These are phyloP conservation scores for Pseudogymnoascus sp. DNA, from an alignment of 2,329 filamentous ascomycete genomes.

Conservation along the genomic window DNA sequence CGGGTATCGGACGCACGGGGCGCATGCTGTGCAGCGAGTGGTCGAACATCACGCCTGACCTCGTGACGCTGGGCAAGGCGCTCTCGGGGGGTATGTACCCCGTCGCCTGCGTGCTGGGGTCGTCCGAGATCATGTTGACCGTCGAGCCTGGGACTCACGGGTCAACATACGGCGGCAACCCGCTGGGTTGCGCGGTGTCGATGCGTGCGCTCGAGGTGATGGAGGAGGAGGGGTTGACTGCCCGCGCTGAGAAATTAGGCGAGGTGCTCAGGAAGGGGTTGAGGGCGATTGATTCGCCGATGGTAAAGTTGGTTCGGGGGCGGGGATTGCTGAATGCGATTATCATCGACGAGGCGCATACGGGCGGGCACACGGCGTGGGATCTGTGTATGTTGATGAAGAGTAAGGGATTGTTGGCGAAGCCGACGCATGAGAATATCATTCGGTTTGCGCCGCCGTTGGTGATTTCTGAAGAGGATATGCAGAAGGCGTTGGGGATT, in stretches of 20 bases:
- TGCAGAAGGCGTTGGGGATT: constrained; percentile 66
- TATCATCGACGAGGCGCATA: constrained; percentile 84
- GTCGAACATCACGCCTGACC: constrained; percentile 89
- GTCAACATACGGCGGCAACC: constrained; percentile 97
- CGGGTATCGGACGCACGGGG: constrained; percentile 89
- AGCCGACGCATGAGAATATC: constrained; percentile 97
- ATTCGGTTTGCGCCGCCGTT: constrained; percentile 95
- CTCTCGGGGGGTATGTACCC: constrained; percentile 98
- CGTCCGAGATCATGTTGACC: constrained; percentile 88
- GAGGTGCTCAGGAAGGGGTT: constrained; percentile 76
- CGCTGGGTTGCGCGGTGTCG: constrained; percentile 87
- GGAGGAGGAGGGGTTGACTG: constrained; percentile 80
- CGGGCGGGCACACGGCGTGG: constrained; percentile 83
- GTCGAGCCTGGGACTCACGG: constrained; percentile 95
- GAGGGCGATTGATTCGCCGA: constrained; percentile 62
- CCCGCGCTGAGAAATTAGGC: constrained; percentile 72
- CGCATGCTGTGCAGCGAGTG: constrained; percentile 91
- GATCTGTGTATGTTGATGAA: constrained; percentile 94
- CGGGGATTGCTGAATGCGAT: constrained; percentile 95
- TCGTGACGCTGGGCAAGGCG: constrained; percentile 92
- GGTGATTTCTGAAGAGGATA: constrained; percentile 84
- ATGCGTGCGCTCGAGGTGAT: constrained; percentile 92
- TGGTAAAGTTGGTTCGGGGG: constrained; percentile 76
- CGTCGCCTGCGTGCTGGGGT: constrained; percentile 84
- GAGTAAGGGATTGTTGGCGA: constrained; percentile 89